phyloP scores from a whole-genome alignment of 495 filamentous ascomycete species.

The Hyaloscypha bicolor region DNA sequence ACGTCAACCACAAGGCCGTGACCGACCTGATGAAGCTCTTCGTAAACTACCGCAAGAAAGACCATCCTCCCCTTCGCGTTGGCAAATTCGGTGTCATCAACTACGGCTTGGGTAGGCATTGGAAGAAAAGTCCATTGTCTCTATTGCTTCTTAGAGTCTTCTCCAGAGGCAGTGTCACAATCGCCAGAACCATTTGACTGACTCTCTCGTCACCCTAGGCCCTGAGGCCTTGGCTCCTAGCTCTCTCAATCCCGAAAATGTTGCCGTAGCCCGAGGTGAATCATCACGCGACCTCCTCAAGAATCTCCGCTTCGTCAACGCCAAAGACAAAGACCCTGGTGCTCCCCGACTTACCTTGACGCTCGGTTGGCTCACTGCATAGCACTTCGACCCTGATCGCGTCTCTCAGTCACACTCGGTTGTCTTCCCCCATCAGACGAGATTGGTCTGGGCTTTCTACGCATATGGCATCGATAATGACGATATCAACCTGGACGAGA shows the following conservation, averaged over 20 bases:
- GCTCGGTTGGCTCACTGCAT: conserved; percentile 1
- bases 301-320: background rate
- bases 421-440: conserved; percentile 4
- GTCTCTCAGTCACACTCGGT: conserved; percentile 13
- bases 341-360: background rate
- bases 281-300: background rate
- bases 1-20: background rate
- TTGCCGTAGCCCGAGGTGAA: background rate
- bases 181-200: background rate
- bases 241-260: conserved; percentile 3
- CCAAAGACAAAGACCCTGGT: background rate
- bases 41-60: background rate
- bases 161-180: background rate
- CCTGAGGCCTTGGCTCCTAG: background rate
- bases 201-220: background rate
- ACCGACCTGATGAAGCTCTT: background rate
- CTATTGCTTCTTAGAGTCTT: background rate
- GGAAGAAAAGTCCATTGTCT: background rate
- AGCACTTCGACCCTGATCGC: background rate
- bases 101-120: background rate
- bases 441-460: conserved; percentile 3
- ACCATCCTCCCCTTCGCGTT: background rate
- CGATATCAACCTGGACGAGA: background rate
- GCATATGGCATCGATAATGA: conserved; percentile 11
- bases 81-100: background rate